phyloP scores from a whole-genome alignment of 2,329 filamentous ascomycete species.

The Fusarium longipes region DNA sequence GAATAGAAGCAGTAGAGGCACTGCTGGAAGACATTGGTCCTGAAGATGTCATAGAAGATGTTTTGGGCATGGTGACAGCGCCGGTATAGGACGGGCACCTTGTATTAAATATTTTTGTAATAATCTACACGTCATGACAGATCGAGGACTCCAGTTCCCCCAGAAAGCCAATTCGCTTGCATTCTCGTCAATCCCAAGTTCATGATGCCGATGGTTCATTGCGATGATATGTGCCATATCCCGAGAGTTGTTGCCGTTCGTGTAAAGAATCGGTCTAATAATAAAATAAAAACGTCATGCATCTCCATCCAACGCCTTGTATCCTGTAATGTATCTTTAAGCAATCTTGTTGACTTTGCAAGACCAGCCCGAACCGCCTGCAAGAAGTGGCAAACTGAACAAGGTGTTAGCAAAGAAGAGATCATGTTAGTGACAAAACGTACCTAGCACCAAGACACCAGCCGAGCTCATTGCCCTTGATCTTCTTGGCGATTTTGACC shows the following conservation, averaged over 20 bases:
- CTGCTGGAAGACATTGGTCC: slow-evolving; percentile 71
- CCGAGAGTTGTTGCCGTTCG: slow-evolving; percentile 42
- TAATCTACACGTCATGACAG: slow-evolving; percentile 42
- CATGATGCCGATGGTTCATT: slow-evolving; percentile 32
- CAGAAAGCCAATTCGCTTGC: slow-evolving; percentile 31
- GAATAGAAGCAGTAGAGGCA: slow-evolving; percentile 73
- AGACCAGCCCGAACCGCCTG: slow-evolving; percentile 85
- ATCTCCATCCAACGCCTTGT: slow-evolving; percentile 43
- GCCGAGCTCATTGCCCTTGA: slow-evolving; percentile 94
- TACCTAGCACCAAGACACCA: slow-evolving; percentile 98
- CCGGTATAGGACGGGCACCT: slow-evolving; percentile 53
- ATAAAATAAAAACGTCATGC: slow-evolving; percentile 36
- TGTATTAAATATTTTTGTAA: slow-evolving; percentile 48
- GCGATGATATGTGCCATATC: slow-evolving; percentile 36
- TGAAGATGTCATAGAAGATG: slow-evolving; percentile 73
- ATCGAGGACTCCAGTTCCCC: slow-evolving; percentile 35
- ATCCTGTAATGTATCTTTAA: slow-evolving; percentile 52
- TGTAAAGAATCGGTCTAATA: slow-evolving; percentile 32
- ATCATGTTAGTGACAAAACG: slow-evolving; percentile 47
- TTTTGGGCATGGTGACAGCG: slow-evolving; percentile 66
- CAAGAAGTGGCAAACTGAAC: slow-evolving; percentile 81
- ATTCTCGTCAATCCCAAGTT: slow-evolving; percentile 32
- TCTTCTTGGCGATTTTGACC: slow-evolving; percentile 98
- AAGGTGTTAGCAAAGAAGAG: slow-evolving; percentile 27
- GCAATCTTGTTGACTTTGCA: slow-evolving; percentile 85